Percentiles rank a stretch among this genome's conserved stretches.
Conservation (phyloP, 345 rosid species). For the Brassica napus region Da-Ae NC_063436.1:20640001-20640500, state of each 20-base stretch:
- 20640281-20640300: slow-evolving; percentile 76
- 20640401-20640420: slow-evolving; percentile 52
- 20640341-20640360: slow-evolving; percentile 63
- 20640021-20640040: slow-evolving; percentile 14
- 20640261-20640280: slow-evolving; percentile 80
- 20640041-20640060: background rate
- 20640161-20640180: too few species aligned
- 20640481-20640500: background rate
- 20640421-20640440: slow-evolving; percentile 63
- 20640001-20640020: background rate
- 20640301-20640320: slow-evolving; percentile 81
- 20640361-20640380: slow-evolving; percentile 79
- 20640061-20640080: slow-evolving; percentile 19
- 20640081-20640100: slow-evolving; percentile 29
- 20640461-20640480: slow-evolving; percentile 39
- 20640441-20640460: slow-evolving; percentile 42
- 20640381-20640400: slow-evolving; percentile 87
- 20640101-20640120: slow-evolving; percentile 20
- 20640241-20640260: slow-evolving; percentile 44
- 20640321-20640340: slow-evolving; percentile 84
- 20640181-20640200: background rate
- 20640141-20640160: slow-evolving; percentile 7
- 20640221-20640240: slow-evolving; percentile 24
- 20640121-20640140: slow-evolving; percentile 16
- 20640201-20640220: background rate